phyloP scores from a whole-genome alignment of 129 eudicot species.

The Flaveria linearis region DNA sequence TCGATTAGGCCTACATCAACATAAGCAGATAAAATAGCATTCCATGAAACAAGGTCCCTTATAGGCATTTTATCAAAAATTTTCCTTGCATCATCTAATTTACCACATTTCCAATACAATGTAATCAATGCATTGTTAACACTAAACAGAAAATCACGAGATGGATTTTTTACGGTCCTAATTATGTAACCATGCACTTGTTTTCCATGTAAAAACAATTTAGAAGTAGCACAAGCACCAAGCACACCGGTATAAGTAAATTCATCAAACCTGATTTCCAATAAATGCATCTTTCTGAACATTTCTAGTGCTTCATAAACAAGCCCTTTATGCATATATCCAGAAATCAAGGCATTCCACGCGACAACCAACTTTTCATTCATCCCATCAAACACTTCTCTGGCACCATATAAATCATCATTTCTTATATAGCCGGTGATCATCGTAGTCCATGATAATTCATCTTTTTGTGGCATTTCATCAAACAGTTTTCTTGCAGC shows the following conservation, averaged over 20 bases:
- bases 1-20: constrained; percentile 52
- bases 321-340: constrained; percentile 49
- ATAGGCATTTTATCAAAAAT: constrained; percentile 53
- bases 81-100: constrained; percentile 53
- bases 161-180: constrained; percentile 46
- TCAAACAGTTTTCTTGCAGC: constrained; percentile 70
- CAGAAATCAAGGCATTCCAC: constrained; percentile 62
- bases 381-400: constrained; percentile 58
- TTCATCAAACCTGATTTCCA: constrained; percentile 60
- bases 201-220: constrained; percentile 58
- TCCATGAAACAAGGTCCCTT: constrained; percentile 77
- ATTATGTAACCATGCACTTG: constrained; percentile 69
- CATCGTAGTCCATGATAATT: constrained; percentile 76
- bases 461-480: constrained; percentile 61
- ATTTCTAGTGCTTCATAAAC: constrained; percentile 55
- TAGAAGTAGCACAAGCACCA: constrained; percentile 68
- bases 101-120: constrained; percentile 71
- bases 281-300: constrained; percentile 58
- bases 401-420: constrained; percentile 58
- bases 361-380: constrained; percentile 58
- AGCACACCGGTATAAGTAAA: constrained; percentile 73
- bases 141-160: constrained; percentile 46
- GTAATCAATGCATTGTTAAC: constrained; percentile 69
- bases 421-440: constrained; percentile 76
- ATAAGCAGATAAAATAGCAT: constrained; percentile 73